Conservation (phyloP, 2,329 filamentous ascomycete species). For the Penicillium sp. region DNA sequence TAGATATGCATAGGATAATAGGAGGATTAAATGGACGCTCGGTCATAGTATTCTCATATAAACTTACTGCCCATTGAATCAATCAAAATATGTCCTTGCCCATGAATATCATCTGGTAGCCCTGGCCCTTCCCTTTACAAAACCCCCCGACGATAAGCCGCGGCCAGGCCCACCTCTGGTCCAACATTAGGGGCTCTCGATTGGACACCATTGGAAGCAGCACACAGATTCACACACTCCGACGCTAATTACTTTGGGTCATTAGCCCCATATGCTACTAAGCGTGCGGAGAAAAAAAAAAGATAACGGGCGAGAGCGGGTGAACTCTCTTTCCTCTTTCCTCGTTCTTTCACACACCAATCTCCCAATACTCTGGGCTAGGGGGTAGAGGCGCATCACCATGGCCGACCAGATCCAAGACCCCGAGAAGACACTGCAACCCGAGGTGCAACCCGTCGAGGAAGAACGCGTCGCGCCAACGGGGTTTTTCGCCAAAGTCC, state of each 20-base stretch:
- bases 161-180: neutral
- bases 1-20: too few species aligned
- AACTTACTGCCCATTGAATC: too few species aligned
- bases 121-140: too few species aligned
- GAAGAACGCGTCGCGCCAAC: slow-evolving; percentile 15
- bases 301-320: neutral
- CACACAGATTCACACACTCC: slow-evolving; percentile 3
- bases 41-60: too few species aligned
- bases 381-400: neutral
- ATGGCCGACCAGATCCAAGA: neutral
- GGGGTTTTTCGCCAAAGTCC: slow-evolving; percentile 31
- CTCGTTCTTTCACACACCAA: neutral
- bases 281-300: slow-evolving; percentile 4
- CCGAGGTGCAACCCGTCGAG: slow-evolving; percentile 20
- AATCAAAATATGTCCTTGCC: too few species aligned
- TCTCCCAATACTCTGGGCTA: neutral
- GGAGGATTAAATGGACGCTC: too few species aligned
- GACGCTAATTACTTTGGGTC: neutral
- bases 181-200: too few species aligned
- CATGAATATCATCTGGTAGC: too few species aligned
- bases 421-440: slow-evolving; percentile 14
- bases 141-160: neutral
- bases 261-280: slow-evolving; percentile 5
- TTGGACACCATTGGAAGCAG: neutral
- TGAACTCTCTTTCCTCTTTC: too few species aligned